Base-by-base conservation (phyloP, 805 yeast species). In the Zygosaccharomyces lentus region DNA sequence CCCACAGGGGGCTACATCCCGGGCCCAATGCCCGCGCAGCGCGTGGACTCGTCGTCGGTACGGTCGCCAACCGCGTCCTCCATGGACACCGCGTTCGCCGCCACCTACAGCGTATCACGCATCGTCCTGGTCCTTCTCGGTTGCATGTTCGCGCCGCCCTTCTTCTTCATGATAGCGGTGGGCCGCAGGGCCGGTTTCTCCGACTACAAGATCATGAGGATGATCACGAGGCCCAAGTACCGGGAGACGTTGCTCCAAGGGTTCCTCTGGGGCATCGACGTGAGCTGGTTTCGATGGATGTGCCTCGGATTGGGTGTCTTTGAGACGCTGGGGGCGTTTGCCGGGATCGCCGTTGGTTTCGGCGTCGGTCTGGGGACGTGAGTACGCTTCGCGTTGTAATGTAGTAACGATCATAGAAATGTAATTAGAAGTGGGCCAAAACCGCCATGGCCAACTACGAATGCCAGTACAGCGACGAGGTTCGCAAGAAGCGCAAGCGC, bases 261-360 rank as follows among this genome's bases (percentile, higher is more conserved):
- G 6, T 64, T 59, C 36, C 45, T 57, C 1, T 62, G 67, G 67
- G 65, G 62, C 37, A 43, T 64, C 8, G 58, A 58, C 35, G 46
- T 64, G 4, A 36, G 35, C 12, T 61, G 67, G 66, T 52, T 64
- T 25, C 38, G 65, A 10, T 44, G 37, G 51, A 51, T 52, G 58
- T 70, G 64, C 13, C 45, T 72, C 31, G 41, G 45, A 1, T 50
- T 74, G 7, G 75, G 73, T 1, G 45, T 48, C 7, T 9, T 53
- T 2, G 65, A 57, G 47, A 34, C 54, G 7, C 16, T 59, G 6
- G 51, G 59, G 1, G 54, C 69, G 4, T 47, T 70, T 16, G 78
- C 72, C 0, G 68, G 74, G 53, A 62, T 74, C 25, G 73, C 73
- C 13, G 66, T 74, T 27, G 80, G 79, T 1, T 62, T 76, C 38